Evolutionary conservation across 345 rosid species (phyloP).

Genomic region (Syzygium aromaticum): DNA sequence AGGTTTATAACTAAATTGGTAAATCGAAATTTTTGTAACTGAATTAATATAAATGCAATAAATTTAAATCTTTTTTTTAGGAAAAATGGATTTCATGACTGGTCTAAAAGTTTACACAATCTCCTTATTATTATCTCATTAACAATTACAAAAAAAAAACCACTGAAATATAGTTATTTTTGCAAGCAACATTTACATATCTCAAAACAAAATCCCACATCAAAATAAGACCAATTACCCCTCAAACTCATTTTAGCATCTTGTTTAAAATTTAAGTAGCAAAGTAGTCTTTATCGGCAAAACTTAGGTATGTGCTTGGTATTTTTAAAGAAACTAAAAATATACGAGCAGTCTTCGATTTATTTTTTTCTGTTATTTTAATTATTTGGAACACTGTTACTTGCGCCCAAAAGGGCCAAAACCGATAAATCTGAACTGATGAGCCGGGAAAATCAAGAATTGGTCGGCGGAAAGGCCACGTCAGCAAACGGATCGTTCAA

Average conservation of each 20-base stretch:
- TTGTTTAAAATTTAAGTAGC: not conserved
- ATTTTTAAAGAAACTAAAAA: fast-evolving
- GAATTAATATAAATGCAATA: fast-evolving
- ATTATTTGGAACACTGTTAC: not conserved
- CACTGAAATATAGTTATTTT: not conserved
- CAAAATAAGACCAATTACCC: not conserved
- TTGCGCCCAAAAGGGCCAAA: not conserved
- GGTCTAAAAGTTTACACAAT: fast-evolving
- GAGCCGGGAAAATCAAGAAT: not conserved
- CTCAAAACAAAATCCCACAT: not conserved
- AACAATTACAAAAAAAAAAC: no score
- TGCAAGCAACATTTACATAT: not conserved
- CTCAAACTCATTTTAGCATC: not conserved
- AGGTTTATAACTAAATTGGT: fast-evolving
- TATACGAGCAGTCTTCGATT: no score
- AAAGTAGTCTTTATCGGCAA: not conserved
- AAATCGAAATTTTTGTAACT: fast-evolving
- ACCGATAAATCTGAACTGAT: not conserved
- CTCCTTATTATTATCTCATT: not conserved
- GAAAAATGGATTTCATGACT: no score
- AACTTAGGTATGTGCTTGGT: not conserved
- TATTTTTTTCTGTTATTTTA: not conserved
- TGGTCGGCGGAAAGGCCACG: not conserved
- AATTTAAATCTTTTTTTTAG: no score
- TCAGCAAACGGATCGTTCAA: not conserved